Base-by-base conservation (phyloP, 2,329 filamentous ascomycete genomes). In the Orbilia blumenaviensis region DNA sequence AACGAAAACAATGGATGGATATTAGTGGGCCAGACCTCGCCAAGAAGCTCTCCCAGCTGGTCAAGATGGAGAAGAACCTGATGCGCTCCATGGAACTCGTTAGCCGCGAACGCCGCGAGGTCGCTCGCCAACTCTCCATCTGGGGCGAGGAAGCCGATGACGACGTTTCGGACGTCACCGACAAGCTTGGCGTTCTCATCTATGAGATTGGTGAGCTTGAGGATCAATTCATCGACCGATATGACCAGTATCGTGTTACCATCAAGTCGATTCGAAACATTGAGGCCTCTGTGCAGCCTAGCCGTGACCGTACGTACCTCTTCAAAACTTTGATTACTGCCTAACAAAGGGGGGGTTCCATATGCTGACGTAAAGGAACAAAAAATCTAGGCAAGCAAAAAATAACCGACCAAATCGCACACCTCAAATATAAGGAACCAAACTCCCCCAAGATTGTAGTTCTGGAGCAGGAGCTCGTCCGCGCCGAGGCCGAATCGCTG, bases 11-110 rank as follows among this genome's bases (percentile, higher is more conserved):
- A n/a, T n/a, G n/a, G n/a, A n/a, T n/a, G n/a, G n/a, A 38, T 75
- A 79, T 75, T 78, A 80, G 79, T 81, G 89, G 89, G 36, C 89
- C 94, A 71, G 95, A 99, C 81, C 90, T 99, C 73, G 91, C 95
- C 73, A 97, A 97, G 88, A 99, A 99, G 88, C 90, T 99, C 78
- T 93, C 94, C 42, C 92, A 96, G 86, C 89, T 99, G 63, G 95
- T 99, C 78, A 99, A 99, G 89, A 99, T 99, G 95, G 95, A 99
- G 86, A 99, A 99, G 90, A 98, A 99, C 83, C 92, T 97, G 69
- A 99, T 99, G 95, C 93, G 95, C 84, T 97, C 93, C 83, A 90
- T 98, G 87, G 95, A 99, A 83, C 88, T 93, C 58, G 95, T 98
- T 64, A 93, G 93, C 50, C 91, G 93, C 82, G 95, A 99, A 87